phyloP scores from a whole-genome alignment of 2,329 filamentous ascomycete species.

The Phyllosticta capitalensis region DNA sequence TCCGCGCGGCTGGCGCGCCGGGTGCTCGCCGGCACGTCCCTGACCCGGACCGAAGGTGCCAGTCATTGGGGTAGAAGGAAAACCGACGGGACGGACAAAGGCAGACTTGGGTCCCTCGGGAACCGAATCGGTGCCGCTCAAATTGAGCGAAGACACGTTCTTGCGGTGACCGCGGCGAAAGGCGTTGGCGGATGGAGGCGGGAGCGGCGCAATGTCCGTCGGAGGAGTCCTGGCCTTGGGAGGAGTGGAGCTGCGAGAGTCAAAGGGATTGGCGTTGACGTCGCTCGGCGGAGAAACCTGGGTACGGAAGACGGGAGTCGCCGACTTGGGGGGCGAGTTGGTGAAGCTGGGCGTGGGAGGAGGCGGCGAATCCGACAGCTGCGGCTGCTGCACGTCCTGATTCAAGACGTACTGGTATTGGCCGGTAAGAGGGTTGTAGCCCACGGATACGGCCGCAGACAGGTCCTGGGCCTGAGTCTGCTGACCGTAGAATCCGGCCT shows the following conservation, averaged over 20 bases:
- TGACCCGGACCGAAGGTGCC: constrained; percentile 90
- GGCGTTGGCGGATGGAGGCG: constrained; percentile 79
- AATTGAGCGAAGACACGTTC: constrained; percentile 57
- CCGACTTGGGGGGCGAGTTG: constrained; percentile 27
- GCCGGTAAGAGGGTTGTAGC: constrained; percentile 78
- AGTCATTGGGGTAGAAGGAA: constrained; percentile 70
- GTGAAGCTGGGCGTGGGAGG: constrained; percentile 34
- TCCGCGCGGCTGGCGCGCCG: constrained; percentile 82
- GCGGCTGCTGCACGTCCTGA: constrained; percentile 26
- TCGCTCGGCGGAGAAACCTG: constrained; percentile 73
- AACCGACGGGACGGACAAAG: constrained; percentile 42
- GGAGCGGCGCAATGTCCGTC: constrained; percentile 62
- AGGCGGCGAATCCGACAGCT: constrained; percentile 39
- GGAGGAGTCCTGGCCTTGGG: constrained; percentile 57
- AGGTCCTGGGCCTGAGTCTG: constrained; percentile 58
- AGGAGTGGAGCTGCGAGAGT: constrained; percentile 54
- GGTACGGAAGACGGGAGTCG: constrained; percentile 55
- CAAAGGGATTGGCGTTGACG: constrained; percentile 41
- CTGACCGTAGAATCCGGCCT: constrained; percentile 53
- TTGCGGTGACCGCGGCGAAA: constrained; percentile 95
- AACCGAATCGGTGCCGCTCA: constrained; percentile 47
- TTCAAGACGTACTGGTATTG: constrained; percentile 76
- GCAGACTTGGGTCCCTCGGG: constrained; percentile 63
- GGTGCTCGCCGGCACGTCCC: constrained; percentile 87
- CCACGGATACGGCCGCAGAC: constrained; percentile 65